A percentile compares a stretch with the other conserved stretches of the same genome.
Conservation (phyloP, 2,329 filamentous ascomycete genomes). For the Trichophaea hybrida region DNA sequence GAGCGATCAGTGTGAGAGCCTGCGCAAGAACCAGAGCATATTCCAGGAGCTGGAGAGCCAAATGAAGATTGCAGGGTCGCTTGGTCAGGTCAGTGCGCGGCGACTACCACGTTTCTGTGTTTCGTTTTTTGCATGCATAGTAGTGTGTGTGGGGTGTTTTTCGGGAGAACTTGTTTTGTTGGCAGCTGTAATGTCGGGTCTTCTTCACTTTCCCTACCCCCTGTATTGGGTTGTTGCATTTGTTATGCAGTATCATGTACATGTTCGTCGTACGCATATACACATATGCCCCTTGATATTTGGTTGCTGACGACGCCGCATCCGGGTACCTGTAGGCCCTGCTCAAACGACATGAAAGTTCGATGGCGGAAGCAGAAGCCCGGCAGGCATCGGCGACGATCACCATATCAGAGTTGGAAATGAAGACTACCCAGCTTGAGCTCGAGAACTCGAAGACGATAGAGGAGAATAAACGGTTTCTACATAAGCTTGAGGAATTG, state of each 20-base stretch:
- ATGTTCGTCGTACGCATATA: slow-evolving; percentile 20
- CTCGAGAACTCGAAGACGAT: slow-evolving; percentile 61
- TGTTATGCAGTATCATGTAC: slow-evolving; percentile 13
- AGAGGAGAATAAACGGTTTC: slow-evolving; percentile 65
- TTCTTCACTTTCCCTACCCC: no score
- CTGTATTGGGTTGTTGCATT: slow-evolving; percentile 6
- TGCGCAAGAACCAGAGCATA: slow-evolving; percentile 64
- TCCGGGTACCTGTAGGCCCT: slow-evolving; percentile 50
- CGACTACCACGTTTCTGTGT: slow-evolving; percentile 9
- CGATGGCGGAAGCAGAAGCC: slow-evolving; percentile 80
- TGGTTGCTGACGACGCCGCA: slow-evolving; percentile 49
- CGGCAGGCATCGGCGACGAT: slow-evolving; percentile 59
- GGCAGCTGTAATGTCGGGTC: background rate
- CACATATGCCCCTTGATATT: slow-evolving; percentile 20
- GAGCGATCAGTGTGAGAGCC: slow-evolving; percentile 58
- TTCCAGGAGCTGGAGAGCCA: slow-evolving; percentile 75
- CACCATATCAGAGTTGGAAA: slow-evolving; percentile 63
- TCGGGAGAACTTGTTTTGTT: background rate
- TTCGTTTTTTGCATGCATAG: background rate
- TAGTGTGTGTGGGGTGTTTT: background rate
- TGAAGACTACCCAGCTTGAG: slow-evolving; percentile 59
- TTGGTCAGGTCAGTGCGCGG: slow-evolving; percentile 68
- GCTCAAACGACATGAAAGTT: slow-evolving; percentile 80
- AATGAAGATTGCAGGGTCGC: slow-evolving; percentile 67
- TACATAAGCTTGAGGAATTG: slow-evolving; percentile 71